Percentiles rank a stretch among this genome's conserved stretches.
Conservation (phyloP, 495 filamentous ascomycete species). For the Penicillium cataractarum region DNA sequence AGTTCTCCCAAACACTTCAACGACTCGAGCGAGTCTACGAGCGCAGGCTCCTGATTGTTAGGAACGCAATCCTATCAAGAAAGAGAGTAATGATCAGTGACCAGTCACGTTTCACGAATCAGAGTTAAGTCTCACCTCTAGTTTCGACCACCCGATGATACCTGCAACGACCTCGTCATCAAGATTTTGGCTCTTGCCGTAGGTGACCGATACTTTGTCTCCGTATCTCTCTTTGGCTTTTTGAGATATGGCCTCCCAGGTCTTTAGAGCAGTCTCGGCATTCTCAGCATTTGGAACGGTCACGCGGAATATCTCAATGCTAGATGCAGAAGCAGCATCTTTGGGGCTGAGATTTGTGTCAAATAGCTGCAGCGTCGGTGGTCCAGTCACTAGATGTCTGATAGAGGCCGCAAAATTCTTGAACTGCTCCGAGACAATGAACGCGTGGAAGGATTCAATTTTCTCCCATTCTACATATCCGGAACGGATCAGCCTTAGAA, state of each 20-base stretch:
- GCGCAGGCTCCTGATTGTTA: too few species aligned
- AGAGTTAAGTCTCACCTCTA: slow-evolving; percentile 3
- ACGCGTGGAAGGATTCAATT: slow-evolving; percentile 8
- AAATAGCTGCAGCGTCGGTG: slow-evolving; percentile 9
- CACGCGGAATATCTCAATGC: slow-evolving; percentile 10
- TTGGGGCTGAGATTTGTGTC: slow-evolving; percentile 4
- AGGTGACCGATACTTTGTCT: neutral
- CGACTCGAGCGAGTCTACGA: too few species aligned
- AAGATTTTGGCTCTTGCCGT: slow-evolving; percentile 14
- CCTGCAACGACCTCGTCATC: slow-evolving; percentile 7
- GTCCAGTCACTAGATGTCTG: slow-evolving; percentile 6
- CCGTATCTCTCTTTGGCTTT: neutral
- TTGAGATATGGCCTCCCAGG: neutral
- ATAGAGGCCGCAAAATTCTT: neutral
- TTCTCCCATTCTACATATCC: slow-evolving; percentile 9
- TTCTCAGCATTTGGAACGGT: neutral
- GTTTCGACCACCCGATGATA: slow-evolving; percentile 14
- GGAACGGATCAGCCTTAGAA: neutral
- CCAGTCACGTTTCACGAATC: neutral
- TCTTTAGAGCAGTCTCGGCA: neutral
- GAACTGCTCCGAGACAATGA: slow-evolving; percentile 4
- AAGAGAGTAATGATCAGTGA: neutral
- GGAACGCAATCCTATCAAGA: neutral
- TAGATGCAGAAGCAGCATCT: neutral
- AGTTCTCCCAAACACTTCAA: too few species aligned